Evolutionary conservation across 2,329 filamentous ascomycete genomes (phyloP).

Genomic region (Alternaria sp.): DNA sequence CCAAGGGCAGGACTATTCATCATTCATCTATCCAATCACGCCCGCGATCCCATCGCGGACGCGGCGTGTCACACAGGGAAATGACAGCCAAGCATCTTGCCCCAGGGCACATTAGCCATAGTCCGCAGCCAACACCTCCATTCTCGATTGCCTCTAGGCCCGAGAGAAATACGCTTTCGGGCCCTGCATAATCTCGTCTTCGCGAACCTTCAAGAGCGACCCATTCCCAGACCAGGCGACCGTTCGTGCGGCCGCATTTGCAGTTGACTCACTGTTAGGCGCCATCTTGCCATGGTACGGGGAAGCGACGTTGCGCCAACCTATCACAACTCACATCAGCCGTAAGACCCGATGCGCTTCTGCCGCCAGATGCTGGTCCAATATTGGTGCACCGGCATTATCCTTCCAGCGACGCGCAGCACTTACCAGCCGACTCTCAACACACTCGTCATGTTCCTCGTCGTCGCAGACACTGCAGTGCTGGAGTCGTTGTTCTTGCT

Average conservation of each 20-base stretch:
- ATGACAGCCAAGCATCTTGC: slow-evolving; percentile 13
- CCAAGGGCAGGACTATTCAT: slow-evolving; percentile 18
- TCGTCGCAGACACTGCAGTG: slow-evolving; percentile 7
- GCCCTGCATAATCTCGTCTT: slow-evolving; percentile 16
- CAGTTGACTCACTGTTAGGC: slow-evolving; percentile 26
- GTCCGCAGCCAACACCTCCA: background rate
- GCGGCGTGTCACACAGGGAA: slow-evolving; percentile 17
- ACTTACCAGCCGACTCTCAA: slow-evolving; percentile 20
- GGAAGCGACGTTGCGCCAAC: slow-evolving; percentile 24
- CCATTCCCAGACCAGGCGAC: slow-evolving; percentile 19
- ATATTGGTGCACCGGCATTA: slow-evolving; percentile 17
- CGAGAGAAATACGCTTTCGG: slow-evolving; percentile 2
- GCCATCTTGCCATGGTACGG: slow-evolving; percentile 28
- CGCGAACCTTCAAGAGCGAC: slow-evolving; percentile 12
- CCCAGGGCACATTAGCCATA: slow-evolving; percentile 7
- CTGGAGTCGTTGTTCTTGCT: slow-evolving; percentile 9
- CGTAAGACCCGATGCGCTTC: slow-evolving; percentile 27
- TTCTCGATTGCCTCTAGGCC: background rate
- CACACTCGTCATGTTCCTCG: background rate
- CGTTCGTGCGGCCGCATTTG: slow-evolving; percentile 33
- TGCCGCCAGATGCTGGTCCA: slow-evolving; percentile 32
- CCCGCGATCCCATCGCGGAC: slow-evolving; percentile 3
- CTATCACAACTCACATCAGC: slow-evolving; percentile 32
- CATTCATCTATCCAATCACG: slow-evolving; percentile 18
- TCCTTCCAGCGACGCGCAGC: slow-evolving; percentile 19